phyloP scores from a whole-genome alignment of 768 basidiomycete genomes.

The Pholiota conissans region DNA sequence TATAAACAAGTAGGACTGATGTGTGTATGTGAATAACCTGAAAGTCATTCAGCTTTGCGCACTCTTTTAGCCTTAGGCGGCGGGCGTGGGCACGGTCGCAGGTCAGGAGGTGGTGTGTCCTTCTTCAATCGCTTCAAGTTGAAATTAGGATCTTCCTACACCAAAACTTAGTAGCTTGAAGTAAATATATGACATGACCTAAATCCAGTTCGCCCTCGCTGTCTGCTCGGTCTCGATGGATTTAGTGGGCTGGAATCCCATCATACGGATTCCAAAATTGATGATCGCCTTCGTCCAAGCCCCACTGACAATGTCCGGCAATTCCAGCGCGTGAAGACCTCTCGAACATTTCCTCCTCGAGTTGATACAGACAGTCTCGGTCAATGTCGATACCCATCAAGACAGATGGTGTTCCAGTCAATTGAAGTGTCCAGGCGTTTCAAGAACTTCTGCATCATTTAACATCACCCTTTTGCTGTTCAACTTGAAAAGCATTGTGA shows the following conservation, averaged over 20 bases:
- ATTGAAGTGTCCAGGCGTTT: constrained; percentile 9
- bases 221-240: constrained; percentile 4
- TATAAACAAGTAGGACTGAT: too few species aligned
- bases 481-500: not conserved
- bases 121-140: too few species aligned
- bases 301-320: constrained; percentile 19
- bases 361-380: constrained; percentile 14
- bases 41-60: too few species aligned
- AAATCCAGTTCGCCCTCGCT: not conserved
- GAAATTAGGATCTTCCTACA: too few species aligned
- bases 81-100: too few species aligned
- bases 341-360: constrained; percentile 29
- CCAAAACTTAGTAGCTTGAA: too few species aligned
- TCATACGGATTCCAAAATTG: constrained; percentile 18
- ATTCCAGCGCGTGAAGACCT: constrained; percentile 9
- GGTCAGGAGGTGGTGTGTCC: too few species aligned
- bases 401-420: not conserved
- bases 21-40: too few species aligned
- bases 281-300: constrained; percentile 20
- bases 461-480: too few species aligned
- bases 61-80: too few species aligned
- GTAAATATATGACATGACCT: too few species aligned
- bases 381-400: constrained; percentile 22
- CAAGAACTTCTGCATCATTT: not conserved
- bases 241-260: constrained; percentile 9